Percentiles rank a stretch among this genome's conserved stretches.
Evolutionary conservation across 441 rosid species (phyloP).

Genomic region (Francoa sonchifolia): DNA sequence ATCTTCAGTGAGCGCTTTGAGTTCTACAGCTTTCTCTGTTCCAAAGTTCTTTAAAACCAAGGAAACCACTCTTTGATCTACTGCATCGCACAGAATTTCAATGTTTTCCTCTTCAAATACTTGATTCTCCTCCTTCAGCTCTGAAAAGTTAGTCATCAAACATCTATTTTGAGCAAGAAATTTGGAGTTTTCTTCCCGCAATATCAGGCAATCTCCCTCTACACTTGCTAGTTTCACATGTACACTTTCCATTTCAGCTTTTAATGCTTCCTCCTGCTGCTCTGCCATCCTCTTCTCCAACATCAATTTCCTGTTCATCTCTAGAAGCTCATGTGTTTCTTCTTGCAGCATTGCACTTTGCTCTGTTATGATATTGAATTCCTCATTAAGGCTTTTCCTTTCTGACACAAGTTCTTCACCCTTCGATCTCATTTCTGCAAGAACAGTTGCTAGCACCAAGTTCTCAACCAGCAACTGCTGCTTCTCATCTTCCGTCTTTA

Average conservation of each 20-base stretch:
- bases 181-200: constrained; percentile 39
- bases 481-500: constrained; percentile 33
- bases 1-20: constrained; percentile 31
- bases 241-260: constrained; percentile 29
- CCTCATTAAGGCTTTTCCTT: constrained; percentile 26
- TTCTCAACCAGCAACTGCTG: constrained; percentile 50
- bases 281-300: constrained; percentile 35
- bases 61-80: constrained; percentile 34
- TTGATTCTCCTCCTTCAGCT: constrained; percentile 35
- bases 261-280: constrained; percentile 32
- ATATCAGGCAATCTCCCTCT: constrained; percentile 32
- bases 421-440: constrained; percentile 28
- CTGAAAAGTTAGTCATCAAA: constrained; percentile 34
- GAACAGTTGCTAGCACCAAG: constrained; percentile 39
- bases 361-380: constrained; percentile 22
- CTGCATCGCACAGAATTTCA: constrained; percentile 37
- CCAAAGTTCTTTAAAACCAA: constrained; percentile 46
- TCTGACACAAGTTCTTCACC: constrained; percentile 30
- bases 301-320: constrained; percentile 42
- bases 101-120: constrained; percentile 51
- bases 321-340: constrained; percentile 36
- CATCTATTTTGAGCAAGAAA: constrained; percentile 32
- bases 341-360: constrained; percentile 27
- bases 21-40: constrained; percentile 47
- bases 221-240: constrained; percentile 26